Evolutionary conservation across 495 filamentous ascomycete species (phyloP), one percentile per base, ranked within the genome.

Genomic region (Penicillium subrubescens): DNA sequence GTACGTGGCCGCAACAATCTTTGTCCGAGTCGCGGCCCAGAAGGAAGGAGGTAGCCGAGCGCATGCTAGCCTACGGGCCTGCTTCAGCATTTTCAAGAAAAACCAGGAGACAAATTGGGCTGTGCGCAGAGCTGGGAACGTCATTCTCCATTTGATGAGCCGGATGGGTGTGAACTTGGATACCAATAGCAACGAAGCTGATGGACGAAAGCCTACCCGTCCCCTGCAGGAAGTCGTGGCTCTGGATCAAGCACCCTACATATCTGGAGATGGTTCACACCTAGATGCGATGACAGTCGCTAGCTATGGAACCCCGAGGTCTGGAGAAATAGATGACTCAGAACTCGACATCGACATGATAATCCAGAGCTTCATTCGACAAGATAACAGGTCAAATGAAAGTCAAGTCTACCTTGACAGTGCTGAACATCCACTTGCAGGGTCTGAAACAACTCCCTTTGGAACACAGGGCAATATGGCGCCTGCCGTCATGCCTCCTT

Each of bases 1-100:
- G 1, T 80, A 79, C 57, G 73, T 77, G 11, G 70, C 67, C 17
- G 77, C 70, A 12, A 80, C 74, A 0, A 77, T 80, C 21, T 70
- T 70, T 37, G 75, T 79, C 17, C 72, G 77, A 21, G 73, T 77
- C 8, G 75, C 73, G 2, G 73, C 78, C 4, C 75, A 79, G 46
- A 64, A 65, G 17, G 65, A 66, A 46, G 67, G 58, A 0, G 71
- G 69, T 3, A 75, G 72, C 48, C 66, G 68, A 57, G 73, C 75
- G 3, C 70, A 77, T 65, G 43, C 64, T 3, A 69, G 60, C 41
- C 65, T 78, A 17, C 60, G 61, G 25, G 68, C 57, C 6, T 78
- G 75, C 55, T 34, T 76, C 7, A 60, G 67, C 8, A 66, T 78
- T 3, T 75, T 78, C 29, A 46, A 66, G 14, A 68, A 73, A 57